A percentile compares a stretch with the other conserved stretches of the same genome.
Conservation (phyloP, 176 grass and related monocot genomes). For the Musa schizocarpa region DNA sequence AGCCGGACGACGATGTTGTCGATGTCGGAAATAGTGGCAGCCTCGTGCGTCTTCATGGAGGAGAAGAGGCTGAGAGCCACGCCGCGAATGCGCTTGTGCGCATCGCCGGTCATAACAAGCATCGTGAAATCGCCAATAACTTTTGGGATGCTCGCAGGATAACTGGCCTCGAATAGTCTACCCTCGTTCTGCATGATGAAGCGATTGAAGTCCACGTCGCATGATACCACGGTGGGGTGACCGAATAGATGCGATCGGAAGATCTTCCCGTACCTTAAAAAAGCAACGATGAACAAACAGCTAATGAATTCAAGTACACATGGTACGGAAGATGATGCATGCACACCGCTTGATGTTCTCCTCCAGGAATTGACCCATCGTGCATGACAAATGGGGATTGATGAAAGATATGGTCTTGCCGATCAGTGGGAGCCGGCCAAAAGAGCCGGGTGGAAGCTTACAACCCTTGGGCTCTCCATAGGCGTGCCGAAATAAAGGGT, state of each 20-base stretch:
- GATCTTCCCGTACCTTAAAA: slow-evolving; percentile 26
- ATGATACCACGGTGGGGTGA: slow-evolving; percentile 29
- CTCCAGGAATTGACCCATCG: slow-evolving; percentile 18
- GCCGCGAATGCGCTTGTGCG: slow-evolving; percentile 18
- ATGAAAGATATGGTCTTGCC: slow-evolving; percentile 33
- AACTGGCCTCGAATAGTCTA: slow-evolving; percentile 25
- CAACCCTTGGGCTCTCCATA: neutral
- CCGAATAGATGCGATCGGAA: slow-evolving; percentile 34
- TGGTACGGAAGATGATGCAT: neutral
- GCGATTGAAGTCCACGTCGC: slow-evolving; percentile 28
- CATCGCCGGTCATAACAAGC: slow-evolving; percentile 26
- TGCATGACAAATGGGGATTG: slow-evolving; percentile 26
- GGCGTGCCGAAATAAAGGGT: neutral
- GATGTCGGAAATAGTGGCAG: slow-evolving; percentile 11
- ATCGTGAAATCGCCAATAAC: slow-evolving; percentile 26
- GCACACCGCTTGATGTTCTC: slow-evolving; percentile 13
- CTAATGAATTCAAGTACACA: neutral
- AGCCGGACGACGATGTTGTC: slow-evolving; percentile 17
- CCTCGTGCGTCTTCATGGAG: neutral
- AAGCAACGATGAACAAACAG: neutral
- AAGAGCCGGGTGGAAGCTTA: slow-evolving; percentile 20
- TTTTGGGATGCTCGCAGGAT: slow-evolving; percentile 27
- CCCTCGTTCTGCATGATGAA: slow-evolving; percentile 41
- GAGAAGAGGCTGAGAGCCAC: slow-evolving; percentile 18
- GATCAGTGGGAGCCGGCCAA: slow-evolving; percentile 27